Base-by-base conservation (phyloP, 1,284 basidiomycete species). In the Fomitiporia mediterranea region DNA sequence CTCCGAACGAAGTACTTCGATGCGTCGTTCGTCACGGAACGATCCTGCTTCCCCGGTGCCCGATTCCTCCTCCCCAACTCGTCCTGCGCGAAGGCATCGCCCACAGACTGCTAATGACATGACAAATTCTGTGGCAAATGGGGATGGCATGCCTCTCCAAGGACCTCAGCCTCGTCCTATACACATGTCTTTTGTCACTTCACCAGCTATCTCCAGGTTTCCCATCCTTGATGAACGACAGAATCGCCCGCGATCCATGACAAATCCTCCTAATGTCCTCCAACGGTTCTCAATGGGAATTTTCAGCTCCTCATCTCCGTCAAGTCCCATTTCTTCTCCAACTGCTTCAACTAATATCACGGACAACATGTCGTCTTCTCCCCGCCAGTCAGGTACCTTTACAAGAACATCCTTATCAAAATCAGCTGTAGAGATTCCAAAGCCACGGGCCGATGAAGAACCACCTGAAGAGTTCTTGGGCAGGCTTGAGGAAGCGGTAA, bases 241-340 rank as follows among this genome's bases (percentile, higher is more conserved):
- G 35, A 9, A 58, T 23, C 75, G 83, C 55, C 77, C 76, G 43
- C 82, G 83, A 30, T 77, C 84, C 39, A 77, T 80, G 49, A 86
- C 85, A n/a, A 86, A 84, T 62, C 83, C 86, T 3, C 82, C 86
- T 23, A 70, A 87, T 54, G 68, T 89, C 32, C 57, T 60, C 35
- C 83, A 84, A 64, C 80, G 87, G 42, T 69, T 89, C 56, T 89
- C 87, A n/a, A 70, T 84, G 62, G 84, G 80, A 60, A 66, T 89
- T 25, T 84, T 88, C 62, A 57, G 25, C 39, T 44, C 59, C 28
- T 77, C 77, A 17, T 73, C 78, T 53, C 74, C 79, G 15, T 69
- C 74, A 32, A 67, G 72, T 35, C 66, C 70, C 39, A 62, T 69
- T 49, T 63, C 63, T 34, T 62, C 67, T 11, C 56, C 60, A 13